Conservation (phyloP, 202 grass and related monocot genomes). For the Bolboschoenoplectus hybrid region DNA sequence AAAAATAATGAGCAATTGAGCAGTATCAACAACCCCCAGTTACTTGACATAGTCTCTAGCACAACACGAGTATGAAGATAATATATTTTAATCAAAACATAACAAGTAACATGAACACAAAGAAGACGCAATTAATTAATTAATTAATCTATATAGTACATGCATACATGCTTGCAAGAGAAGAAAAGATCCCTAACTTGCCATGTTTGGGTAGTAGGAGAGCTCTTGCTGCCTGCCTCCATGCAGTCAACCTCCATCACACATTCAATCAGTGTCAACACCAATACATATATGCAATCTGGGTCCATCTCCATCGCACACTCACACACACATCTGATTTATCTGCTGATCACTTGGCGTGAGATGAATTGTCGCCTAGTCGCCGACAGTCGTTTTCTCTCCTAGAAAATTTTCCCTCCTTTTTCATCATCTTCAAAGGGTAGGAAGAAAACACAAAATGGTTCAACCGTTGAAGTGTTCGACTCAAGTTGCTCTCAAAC, state of each 20-base stretch:
- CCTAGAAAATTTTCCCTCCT: neutral
- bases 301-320: neutral
- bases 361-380: neutral
- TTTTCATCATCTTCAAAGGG: neutral
- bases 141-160: too few species aligned
- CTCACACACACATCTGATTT: neutral
- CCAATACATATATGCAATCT: too few species aligned
- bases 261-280: slow-evolving; percentile 7
- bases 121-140: too few species aligned
- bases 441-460: neutral
- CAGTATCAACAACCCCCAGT: too few species aligned
- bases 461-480: neutral
- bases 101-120: too few species aligned
- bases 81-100: too few species aligned
- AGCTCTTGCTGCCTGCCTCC: neutral
- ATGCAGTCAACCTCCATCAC: slow-evolving; percentile 13
- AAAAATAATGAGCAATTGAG: too few species aligned
- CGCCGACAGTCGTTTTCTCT: slow-evolving; percentile 18
- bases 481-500: neutral
- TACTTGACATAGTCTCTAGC: too few species aligned
- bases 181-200: neutral
- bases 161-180: too few species aligned
- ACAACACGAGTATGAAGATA: too few species aligned
- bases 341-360: neutral
- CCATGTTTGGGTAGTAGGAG: neutral